Evolutionary conservation across 805 yeast species (phyloP), one percentile per base, ranked within the genome.

Genomic region (Nakazawaea sp.): DNA sequence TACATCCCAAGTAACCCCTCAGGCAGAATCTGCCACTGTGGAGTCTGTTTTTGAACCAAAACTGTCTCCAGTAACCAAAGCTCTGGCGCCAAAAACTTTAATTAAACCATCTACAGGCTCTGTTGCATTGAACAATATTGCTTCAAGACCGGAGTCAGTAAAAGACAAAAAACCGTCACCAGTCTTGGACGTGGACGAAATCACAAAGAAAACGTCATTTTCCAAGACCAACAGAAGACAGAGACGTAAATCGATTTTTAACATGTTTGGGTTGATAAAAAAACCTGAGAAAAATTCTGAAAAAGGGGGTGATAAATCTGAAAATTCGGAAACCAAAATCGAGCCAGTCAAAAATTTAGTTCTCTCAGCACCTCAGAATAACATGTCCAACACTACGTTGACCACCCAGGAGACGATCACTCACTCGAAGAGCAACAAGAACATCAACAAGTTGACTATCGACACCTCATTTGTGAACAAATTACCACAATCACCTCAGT

Each of bases 181-280:
- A n/a, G n/a, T n/a, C n/a, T n/a, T n/a, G n/a, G n/a, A n/a, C n/a
- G n/a, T n/a, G n/a, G n/a, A n/a, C n/a, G n/a, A n/a, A n/a, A n/a
- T n/a, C n/a, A n/a, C n/a, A n/a, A n/a, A n/a, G n/a, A n/a, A n/a
- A n/a, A n/a, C n/a, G n/a, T n/a, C n/a, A n/a, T n/a, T n/a, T n/a
- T n/a, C n/a, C 10, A 21, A 21, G n/a, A 5, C 9, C 7, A 30
- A 41, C 27, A 38, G 29, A 29, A 41, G 30, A 25, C 45, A 44
- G 30, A 44, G 46, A 41, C 44, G 55, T 35, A 47, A 48, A 32
- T 54, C 62, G 2, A 41, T 59, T 9, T 52, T 58, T 42, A 47
- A 46, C 25, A 34, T 50, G 4, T 38, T 58, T n/a, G 45, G 50
- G 8, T 32, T 37, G 18, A 32, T 27, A 20, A 38, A 38, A 27